Evolutionary conservation across 139 green algal genomes (phyloP).

Genomic region (Picocystis salinarum): DNA sequence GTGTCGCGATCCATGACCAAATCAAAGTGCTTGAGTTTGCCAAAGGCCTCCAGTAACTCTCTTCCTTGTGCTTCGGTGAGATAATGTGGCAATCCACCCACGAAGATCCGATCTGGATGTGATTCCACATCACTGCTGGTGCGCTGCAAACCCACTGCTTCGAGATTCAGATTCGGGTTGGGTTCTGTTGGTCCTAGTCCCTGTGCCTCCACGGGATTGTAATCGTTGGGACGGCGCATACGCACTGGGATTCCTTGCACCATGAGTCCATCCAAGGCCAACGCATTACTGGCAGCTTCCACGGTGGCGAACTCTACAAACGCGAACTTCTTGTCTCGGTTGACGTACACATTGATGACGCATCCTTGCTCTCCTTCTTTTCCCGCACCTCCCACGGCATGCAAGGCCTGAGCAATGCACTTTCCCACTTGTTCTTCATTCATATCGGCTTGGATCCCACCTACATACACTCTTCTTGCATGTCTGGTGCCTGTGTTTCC

Average conservation of each 20-base stretch:
- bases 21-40: constrained; percentile 53
- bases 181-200: constrained; percentile 58
- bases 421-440: constrained; percentile 30
- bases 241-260: constrained; percentile 84
- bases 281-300: constrained; percentile 75
- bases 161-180: constrained; percentile 78
- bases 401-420: constrained; percentile 48
- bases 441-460: constrained; percentile 66
- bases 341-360: constrained; percentile 96
- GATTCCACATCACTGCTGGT: constrained; percentile 3
- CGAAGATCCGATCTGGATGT: constrained; percentile 62
- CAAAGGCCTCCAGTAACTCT: constrained; percentile 84
- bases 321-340: constrained; percentile 92
- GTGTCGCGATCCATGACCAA: constrained; percentile 85
- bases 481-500: constrained; percentile 51
- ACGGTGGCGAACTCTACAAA: constrained; percentile 88
- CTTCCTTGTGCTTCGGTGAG: constrained; percentile 77
- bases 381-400: constrained; percentile 83
- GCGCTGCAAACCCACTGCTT: constrained; percentile 62
- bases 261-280: constrained; percentile 88
- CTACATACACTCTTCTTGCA: constrained; percentile 85
- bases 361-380: constrained; percentile 35
- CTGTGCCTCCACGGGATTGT: constrained; percentile 70
- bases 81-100: constrained; percentile 94
- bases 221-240: constrained; percentile 89